A percentile compares a stretch with the other conserved stretches of the same genome.
Evolutionary conservation across 352 stramenopile genomes (phyloP).

Genomic region (Phytophthora macrochlamydospora): DNA sequence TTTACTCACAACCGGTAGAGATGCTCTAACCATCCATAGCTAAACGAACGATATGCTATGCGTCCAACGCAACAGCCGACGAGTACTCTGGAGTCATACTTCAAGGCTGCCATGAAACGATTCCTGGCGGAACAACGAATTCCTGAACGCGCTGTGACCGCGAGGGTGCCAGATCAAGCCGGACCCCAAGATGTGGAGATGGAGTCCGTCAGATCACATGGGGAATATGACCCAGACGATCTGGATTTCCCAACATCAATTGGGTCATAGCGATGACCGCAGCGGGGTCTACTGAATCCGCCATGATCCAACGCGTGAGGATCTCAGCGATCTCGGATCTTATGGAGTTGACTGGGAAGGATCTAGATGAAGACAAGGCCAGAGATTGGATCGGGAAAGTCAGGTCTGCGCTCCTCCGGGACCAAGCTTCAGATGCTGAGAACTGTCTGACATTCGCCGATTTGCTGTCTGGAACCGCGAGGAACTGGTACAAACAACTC

Average conservation of each 20-base stretch:
- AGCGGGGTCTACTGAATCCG: too few relatives aligned
- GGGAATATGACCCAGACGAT: background rate
- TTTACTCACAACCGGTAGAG: constrained; percentile 1
- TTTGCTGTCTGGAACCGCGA: background rate
- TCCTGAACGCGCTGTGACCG: too few relatives aligned
- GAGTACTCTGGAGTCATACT: background rate
- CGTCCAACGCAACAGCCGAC: background rate
- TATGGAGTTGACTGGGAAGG: background rate
- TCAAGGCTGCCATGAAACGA: background rate
- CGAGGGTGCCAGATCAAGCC: too few relatives aligned
- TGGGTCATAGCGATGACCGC: background rate
- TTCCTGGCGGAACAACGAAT: background rate
- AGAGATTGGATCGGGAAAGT: too few relatives aligned
- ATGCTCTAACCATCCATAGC: background rate
- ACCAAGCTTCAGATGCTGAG: background rate
- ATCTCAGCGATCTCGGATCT: constrained; percentile 10
- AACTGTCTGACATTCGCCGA: constrained; percentile 6
- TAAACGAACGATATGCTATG: too few relatives aligned
- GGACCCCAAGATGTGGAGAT: too few relatives aligned
- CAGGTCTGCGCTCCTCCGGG: too few relatives aligned
- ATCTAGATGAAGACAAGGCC: too few relatives aligned
- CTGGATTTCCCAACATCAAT: background rate
- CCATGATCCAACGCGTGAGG: background rate
- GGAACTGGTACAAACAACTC: constrained; percentile 6
- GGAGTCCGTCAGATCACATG: background rate